Evolutionary conservation across 2,329 filamentous ascomycete species (phyloP).

Genomic region (Tolypocladium album): DNA sequence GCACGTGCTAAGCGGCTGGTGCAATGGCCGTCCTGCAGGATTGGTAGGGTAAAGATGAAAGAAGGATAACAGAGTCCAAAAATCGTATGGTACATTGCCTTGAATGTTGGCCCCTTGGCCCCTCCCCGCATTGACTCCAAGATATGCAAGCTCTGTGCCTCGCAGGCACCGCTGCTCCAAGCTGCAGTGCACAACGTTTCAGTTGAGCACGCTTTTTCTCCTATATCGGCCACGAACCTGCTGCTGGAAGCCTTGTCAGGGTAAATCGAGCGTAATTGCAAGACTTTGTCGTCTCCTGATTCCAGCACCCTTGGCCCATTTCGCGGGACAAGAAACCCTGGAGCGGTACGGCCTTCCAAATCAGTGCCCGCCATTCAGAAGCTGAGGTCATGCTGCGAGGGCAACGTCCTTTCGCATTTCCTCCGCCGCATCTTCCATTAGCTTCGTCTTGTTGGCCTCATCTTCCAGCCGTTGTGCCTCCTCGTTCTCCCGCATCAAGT

Average conservation of each 20-base stretch:
- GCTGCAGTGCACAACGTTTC: not conserved
- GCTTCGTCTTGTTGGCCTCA: slow-evolving; percentile 24
- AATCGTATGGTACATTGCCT: not conserved
- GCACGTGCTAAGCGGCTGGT: not conserved
- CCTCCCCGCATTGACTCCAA: not conserved
- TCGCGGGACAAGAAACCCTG: not conserved
- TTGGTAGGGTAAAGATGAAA: not conserved
- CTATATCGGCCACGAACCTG: not conserved
- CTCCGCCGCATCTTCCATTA: slow-evolving; percentile 12
- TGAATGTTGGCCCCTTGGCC: not conserved
- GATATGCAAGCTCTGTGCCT: not conserved
- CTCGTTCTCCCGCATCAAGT: slow-evolving; percentile 40
- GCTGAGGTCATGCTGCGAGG: slow-evolving; percentile 5
- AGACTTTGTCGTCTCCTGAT: not conserved
- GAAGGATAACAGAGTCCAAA: not conserved
- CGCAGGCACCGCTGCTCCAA: not conserved
- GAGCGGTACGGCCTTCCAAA: not conserved
- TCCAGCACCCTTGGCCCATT: not conserved
- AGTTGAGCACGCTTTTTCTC: not conserved
- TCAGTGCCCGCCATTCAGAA: not conserved
- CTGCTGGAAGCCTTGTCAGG: not conserved
- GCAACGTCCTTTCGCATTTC: slow-evolving; percentile 11
- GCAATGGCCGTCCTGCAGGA: not conserved
- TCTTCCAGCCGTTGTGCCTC: slow-evolving; percentile 42
- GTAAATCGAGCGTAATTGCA: not conserved